A percentile compares a stretch with the other conserved stretches of the same genome.
phyloP scores from a whole-genome alignment of 768 basidiomycete genomes.

The Plicaturopsis crispa region DNA sequence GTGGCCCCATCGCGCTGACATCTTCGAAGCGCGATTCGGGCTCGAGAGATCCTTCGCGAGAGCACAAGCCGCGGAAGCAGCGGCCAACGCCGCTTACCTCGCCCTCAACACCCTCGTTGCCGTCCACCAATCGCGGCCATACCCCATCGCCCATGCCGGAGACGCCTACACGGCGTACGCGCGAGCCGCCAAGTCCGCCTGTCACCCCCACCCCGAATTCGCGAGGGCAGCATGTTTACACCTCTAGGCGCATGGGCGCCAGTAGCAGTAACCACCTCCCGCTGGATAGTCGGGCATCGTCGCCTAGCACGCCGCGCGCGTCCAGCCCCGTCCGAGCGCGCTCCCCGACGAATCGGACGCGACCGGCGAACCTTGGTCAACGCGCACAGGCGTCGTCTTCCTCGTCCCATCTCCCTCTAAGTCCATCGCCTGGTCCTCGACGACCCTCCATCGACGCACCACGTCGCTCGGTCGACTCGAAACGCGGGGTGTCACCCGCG shows the following conservation, averaged over 20 bases:
- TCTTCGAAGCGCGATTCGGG: conserved; percentile 29
- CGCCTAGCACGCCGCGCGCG: conserved; percentile 29
- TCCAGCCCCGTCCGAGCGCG: conserved; percentile 36
- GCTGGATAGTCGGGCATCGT: conserved; percentile 26
- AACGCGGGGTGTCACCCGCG: conserved; percentile 34
- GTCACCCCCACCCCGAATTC: conserved; percentile 40
- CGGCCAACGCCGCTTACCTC: conserved; percentile 8
- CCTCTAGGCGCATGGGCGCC: conserved; percentile 26
- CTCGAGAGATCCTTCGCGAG: conserved; percentile 2
- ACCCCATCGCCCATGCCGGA: conserved; percentile 14
- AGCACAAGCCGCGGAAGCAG: conserved; percentile 10
- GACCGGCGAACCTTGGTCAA: conserved; percentile 31
- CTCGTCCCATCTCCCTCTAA: conserved; percentile 41
- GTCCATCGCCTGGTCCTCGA: conserved; percentile 19
- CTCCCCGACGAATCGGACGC: conserved; percentile 30
- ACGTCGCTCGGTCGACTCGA: conserved; percentile 16
- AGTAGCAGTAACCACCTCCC: conserved; percentile 36
- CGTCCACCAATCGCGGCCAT: conserved; percentile 18
- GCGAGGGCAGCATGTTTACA: conserved; percentile 24
- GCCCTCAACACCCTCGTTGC: conserved; percentile 12
- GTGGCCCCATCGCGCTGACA: conserved; percentile 27
- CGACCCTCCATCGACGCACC: conserved; percentile 18
- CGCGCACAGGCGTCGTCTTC: conserved; percentile 42
- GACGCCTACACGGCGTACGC: conserved; percentile 26
- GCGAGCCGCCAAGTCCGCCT: conserved; percentile 36